Base-by-base conservation (phyloP, 2,329 filamentous ascomycete genomes). In the Intubia oerlemansii region DNA sequence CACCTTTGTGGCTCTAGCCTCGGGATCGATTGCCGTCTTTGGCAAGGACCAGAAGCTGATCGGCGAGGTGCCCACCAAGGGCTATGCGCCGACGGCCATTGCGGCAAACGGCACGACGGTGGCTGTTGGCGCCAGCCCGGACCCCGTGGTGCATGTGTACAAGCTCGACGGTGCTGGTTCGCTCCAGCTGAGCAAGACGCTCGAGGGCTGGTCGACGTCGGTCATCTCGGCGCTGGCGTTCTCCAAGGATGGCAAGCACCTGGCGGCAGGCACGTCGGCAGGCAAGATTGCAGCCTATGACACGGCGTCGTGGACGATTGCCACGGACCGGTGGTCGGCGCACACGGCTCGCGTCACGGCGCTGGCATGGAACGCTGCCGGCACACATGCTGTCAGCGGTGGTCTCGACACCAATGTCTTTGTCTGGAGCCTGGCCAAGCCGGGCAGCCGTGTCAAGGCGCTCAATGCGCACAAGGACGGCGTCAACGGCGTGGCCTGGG, bases 391-490 rank as follows among this genome's bases (percentile, higher is more conserved):
- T 3, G 80, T 70, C 13, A 91, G 78, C 46, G 85, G 84, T 10
- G 75, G 70, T 25, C 54, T 98, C 28, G 88, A 98, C 47, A 93
- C 85, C 0, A 82, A 91, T 43, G 65, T 98, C 13, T 84, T 80
- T 46, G 71, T 92, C 17, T 98, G 88, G 81, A 92, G 80, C 47
- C 51, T 93, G 32, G 60, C 56, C 22, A 78, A 80, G 45, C 85
- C 85, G 1, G 82, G 80, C 3, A 78, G 78, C 50, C 66, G 85
- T 39, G 66, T 90, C 39, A 85, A 88, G 56, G 74, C 71, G 10
- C 53, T 70, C 14, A 91, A 92, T 44, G 82, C 85, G 28, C 88
- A 98, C 54, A 93, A 93, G 54, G 88, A 95, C 44, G 88, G 88
- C 8, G 82, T 95, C 12, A 81, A 76, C 39, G 85, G 79, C 11